Conservation (phyloP, 352 stramenopile genomes). For the Phytophthora kernoviae region DNA sequence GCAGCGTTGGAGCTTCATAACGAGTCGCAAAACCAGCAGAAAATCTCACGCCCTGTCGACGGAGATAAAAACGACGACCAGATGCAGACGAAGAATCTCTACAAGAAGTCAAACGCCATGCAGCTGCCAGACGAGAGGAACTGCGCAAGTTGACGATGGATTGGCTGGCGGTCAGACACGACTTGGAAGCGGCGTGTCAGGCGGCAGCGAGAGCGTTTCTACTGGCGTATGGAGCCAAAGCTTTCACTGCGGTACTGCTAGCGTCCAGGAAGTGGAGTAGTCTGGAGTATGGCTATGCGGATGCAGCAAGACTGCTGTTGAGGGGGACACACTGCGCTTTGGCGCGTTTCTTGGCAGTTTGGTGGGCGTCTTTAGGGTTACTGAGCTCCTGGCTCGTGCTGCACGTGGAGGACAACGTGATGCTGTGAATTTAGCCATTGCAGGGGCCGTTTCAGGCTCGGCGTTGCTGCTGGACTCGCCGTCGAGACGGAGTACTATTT, state of each 20-base stretch:
- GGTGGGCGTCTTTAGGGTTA: conserved; percentile 72
- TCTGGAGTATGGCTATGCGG: conserved; percentile 77
- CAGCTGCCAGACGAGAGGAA: conserved; percentile 38
- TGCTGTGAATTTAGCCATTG: conserved; percentile 68
- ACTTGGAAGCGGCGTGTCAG: conserved; percentile 54
- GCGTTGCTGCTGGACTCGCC: conserved; percentile 75
- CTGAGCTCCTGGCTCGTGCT: conserved; percentile 57
- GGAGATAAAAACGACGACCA: conserved; percentile 7
- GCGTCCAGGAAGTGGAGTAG: conserved; percentile 80
- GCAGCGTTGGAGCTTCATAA: conserved; percentile 73
- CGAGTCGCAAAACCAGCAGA: conserved; percentile 39
- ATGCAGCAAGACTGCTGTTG: conserved; percentile 71
- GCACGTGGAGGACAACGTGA: conserved; percentile 53
- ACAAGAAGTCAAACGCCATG: conserved; percentile 32
- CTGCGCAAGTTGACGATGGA: conserved; percentile 38
- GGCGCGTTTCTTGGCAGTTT: conserved; percentile 78
- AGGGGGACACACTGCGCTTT: conserved; percentile 78
- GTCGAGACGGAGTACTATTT: conserved; percentile 66
- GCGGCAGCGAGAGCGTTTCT: conserved; percentile 62
- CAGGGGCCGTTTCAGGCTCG: conserved; percentile 64
- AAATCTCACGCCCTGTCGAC: conserved; percentile 4
- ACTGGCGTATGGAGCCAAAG: conserved; percentile 82
- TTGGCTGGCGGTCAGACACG: conserved; percentile 37
- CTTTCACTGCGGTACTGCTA: conserved; percentile 79
- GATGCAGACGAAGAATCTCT: conserved; percentile 20